phyloP scores from a whole-genome alignment of 352 stramenopile species.

The Salisapilia sapeloensis region DNA sequence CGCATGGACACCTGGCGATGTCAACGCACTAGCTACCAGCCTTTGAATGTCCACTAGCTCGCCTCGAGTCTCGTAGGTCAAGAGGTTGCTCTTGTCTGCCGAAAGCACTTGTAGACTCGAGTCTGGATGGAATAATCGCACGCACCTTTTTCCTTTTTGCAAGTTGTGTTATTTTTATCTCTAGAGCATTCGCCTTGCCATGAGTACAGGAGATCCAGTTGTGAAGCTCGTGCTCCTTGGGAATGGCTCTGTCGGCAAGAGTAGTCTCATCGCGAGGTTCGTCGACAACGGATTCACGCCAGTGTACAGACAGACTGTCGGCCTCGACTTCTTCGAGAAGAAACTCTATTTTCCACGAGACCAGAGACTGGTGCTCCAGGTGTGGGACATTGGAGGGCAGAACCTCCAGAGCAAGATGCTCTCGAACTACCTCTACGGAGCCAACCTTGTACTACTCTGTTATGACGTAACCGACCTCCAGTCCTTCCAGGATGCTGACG shows the following conservation, averaged over 20 bases:
- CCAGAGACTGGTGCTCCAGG: slow-evolving; percentile 55
- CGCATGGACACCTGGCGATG: slow-evolving; percentile 5
- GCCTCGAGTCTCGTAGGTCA: background rate
- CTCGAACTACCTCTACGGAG: slow-evolving; percentile 67
- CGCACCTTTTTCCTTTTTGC: slow-evolving; percentile 1
- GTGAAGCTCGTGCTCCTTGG: slow-evolving; percentile 77
- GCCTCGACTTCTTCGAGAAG: slow-evolving; percentile 80
- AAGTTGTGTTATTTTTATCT: slow-evolving; percentile 1
- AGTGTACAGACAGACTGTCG: slow-evolving; percentile 80
- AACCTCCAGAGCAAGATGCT: slow-evolving; percentile 82
- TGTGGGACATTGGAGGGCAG: slow-evolving; percentile 83
- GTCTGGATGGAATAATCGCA: background rate
- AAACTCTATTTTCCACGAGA: slow-evolving; percentile 58
- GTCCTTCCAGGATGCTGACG: slow-evolving; percentile 64
- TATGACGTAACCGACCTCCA: slow-evolving; percentile 78
- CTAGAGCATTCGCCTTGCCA: background rate
- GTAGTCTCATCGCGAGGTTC: slow-evolving; percentile 70
- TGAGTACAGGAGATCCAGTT: slow-evolving; percentile 18
- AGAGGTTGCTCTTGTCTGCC: background rate
- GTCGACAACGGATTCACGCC: slow-evolving; percentile 60
- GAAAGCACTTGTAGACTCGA: background rate
- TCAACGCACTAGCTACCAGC: slow-evolving; percentile 4
- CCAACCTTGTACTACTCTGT: slow-evolving; percentile 64
- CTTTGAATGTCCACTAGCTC: background rate
- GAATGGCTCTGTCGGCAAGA: slow-evolving; percentile 79